Percentiles rank a stretch among this genome's conserved stretches.
Conservation (phyloP, 2,329 filamentous ascomycete species). For the Hypoxylon sp. region DNA sequence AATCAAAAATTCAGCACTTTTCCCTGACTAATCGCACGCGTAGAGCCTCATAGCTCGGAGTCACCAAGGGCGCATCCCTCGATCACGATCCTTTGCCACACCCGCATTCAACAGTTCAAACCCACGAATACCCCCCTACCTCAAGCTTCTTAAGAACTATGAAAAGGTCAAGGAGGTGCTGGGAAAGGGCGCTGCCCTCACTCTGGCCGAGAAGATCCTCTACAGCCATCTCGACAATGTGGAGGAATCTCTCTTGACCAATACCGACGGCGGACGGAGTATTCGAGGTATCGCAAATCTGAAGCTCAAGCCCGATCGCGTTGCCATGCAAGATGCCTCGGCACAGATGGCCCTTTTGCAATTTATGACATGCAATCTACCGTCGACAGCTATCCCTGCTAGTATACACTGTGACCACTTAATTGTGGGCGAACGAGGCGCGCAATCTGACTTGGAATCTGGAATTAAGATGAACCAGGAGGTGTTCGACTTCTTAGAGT, state of each 20-base stretch:
- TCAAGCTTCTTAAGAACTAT: conserved; percentile 74
- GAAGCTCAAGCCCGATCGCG: conserved; percentile 96
- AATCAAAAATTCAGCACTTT: not conserved
- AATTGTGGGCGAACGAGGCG: conserved; percentile 95
- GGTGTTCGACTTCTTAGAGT: conserved; percentile 97
- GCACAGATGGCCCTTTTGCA: conserved; percentile 98
- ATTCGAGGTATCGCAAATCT: conserved; percentile 92
- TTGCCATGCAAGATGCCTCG: conserved; percentile 99
- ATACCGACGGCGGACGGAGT: conserved; percentile 85
- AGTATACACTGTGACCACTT: conserved; percentile 99
- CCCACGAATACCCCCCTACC: conserved; percentile 76
- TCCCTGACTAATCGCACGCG: conserved; percentile 18
- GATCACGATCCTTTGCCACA: conserved; percentile 54
- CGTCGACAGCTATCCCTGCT: conserved; percentile 90
- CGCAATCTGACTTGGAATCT: conserved; percentile 84
- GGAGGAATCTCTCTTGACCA: conserved; percentile 87
- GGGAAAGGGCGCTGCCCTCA: conserved; percentile 72
- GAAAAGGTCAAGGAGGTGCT: conserved; percentile 72
- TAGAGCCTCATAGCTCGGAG: conserved; percentile 50
- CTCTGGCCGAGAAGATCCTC: conserved; percentile 96
- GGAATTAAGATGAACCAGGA: conserved; percentile 95
- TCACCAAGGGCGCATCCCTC: conserved; percentile 45
- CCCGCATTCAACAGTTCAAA: conserved; percentile 54
- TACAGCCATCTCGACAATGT: conserved; percentile 94
- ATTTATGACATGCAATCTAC: conserved; percentile 97